A percentile compares a stretch with the other conserved stretches of the same genome.
Conservation (phyloP, 2,329 filamentous ascomycete genomes). For the Clarireedia sp. region DNA sequence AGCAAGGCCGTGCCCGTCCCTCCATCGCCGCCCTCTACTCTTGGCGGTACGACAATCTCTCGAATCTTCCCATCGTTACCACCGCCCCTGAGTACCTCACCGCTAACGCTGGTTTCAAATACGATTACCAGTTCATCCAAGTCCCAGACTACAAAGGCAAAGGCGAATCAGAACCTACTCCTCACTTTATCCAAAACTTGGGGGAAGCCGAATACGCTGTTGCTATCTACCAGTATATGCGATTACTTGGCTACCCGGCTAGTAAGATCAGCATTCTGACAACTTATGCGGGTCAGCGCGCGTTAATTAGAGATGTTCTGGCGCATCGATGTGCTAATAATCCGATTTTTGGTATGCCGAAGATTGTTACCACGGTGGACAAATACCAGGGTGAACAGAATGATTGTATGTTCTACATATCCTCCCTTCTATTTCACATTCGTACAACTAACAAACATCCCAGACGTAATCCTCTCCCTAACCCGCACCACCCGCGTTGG, state of each 20-base stretch:
- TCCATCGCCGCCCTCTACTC: conserved; percentile 84
- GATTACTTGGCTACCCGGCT: conserved; percentile 80
- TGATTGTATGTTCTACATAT: conserved; percentile 62
- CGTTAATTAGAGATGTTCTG: conserved; percentile 81
- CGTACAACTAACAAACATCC: conserved; percentile 11
- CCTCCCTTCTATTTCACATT: background rate
- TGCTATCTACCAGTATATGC: conserved; percentile 95
- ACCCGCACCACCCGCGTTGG: conserved; percentile 83
- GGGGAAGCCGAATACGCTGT: conserved; percentile 97
- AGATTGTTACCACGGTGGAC: conserved; percentile 88
- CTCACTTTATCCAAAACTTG: conserved; percentile 93
- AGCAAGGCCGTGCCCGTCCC: conserved; percentile 84
- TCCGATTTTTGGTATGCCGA: conserved; percentile 78
- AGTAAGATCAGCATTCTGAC: conserved; percentile 72
- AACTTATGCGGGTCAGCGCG: conserved; percentile 87
- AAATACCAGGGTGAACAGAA: conserved; percentile 99
- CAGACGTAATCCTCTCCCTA: conserved; percentile 88
- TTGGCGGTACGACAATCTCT: conserved; percentile 81
- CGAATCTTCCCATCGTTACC: conserved; percentile 69
- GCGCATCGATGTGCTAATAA: conserved; percentile 75
- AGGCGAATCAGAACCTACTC: conserved; percentile 82
- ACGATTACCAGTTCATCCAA: conserved; percentile 95
- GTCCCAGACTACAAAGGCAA: conserved; percentile 86
- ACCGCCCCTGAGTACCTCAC: conserved; percentile 61
- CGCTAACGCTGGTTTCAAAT: conserved; percentile 87